Evolutionary conservation across 2,329 filamentous ascomycete species (phyloP), one percentile per base, ranked within the genome.

Genomic region (Aspergillus sp.): DNA sequence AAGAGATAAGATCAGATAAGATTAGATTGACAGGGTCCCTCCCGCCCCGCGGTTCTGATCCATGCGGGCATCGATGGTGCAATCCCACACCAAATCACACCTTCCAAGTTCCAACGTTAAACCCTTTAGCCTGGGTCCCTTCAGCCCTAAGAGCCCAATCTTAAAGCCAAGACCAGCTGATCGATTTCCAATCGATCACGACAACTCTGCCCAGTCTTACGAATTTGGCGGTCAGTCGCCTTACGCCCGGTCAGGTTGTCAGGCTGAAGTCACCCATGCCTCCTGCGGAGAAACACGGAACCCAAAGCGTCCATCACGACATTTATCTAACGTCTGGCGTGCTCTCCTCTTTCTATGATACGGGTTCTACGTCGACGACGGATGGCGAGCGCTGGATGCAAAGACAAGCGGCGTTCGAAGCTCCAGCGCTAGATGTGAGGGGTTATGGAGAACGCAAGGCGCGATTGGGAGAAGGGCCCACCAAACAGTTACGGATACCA

Each of bases 1-100:
- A 55, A 41, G 37, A 51, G 62, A 63, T 64, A 54, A 61, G 57
- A 63, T 64, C 52, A 31, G 62, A 64, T 64, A 63, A 64, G 58
- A 61, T 61, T 47, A 60, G 58, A 63, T 64, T 50, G 4, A 40
- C 15, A 15, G 35, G 35, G 40, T 31, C 31, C 17, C 52, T 27
- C 39, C 19, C 14, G 12, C 15, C 45, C 19, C 35, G 12, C 15
- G 35, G 15, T 37, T n/a, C 35, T 37, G 35, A n/a, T 37, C 35
- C 8, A 37, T 6, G 35, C 35, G 5, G 11, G 19, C 24, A 45
- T 15, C 35, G 33, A 49, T 57, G 55, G 50, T 43, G 50, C 37
- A 53, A 57, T 54, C 17, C 39, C 27, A 17, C 5, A 35, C 19
- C 37, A 33, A 70, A 70, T 55, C 33, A 21, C 49, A 43, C 37